Evolutionary conservation across 1,284 basidiomycete genomes (phyloP), one percentile per base, ranked within the genome.

Genomic region (Singerocomus rubriflavus): DNA sequence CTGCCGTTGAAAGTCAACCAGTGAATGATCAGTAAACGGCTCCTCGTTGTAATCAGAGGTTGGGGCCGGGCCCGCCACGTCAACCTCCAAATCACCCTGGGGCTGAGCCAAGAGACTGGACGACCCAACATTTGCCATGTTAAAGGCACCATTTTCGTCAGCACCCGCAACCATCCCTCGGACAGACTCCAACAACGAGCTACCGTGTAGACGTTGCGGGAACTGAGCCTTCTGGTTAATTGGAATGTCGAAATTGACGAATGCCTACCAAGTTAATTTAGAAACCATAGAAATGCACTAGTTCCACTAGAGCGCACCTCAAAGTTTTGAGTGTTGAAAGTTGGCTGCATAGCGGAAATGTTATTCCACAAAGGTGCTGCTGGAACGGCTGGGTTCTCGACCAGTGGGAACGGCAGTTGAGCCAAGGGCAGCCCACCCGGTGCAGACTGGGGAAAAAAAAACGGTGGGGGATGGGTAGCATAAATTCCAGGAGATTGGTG

Each of bases 71-170:
- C 43, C 25, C 0, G 62, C 66, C 53, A 72, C 40, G 12, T 57
- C 57, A 9, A 76, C 53, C 34, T 71, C 65, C 29, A 76, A 56
- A n/a, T 68, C 59, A 3, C 70, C 72, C 13, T 53, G 53, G 0
- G 71, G 72, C 17, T 65, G 57, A 33, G 59, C 54, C n/a, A 64
- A 17, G 29, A 73, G 48, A 10, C 46, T 53, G 21, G 61, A 46
- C 4, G 66, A 44, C 45, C 70, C 61, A 39, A 74, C 51, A 34
- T 64, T 62, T 1, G 61, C 48, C 7, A 75, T 45, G 30, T 64
- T 57, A 55, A 73, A 78, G 17, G 72, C 54, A 14, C 62, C 62
- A 1, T 63, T 62, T 38, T 65, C 59, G 14, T 53, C 53, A 1
- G 65, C 63, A 9, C 46, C 49, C 9, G 61, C 52, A 6, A 70